A percentile compares a stretch with the other conserved stretches of the same genome.
phyloP scores from a whole-genome alignment of 345 rosid species.

The Corchorus capsularis region DNA sequence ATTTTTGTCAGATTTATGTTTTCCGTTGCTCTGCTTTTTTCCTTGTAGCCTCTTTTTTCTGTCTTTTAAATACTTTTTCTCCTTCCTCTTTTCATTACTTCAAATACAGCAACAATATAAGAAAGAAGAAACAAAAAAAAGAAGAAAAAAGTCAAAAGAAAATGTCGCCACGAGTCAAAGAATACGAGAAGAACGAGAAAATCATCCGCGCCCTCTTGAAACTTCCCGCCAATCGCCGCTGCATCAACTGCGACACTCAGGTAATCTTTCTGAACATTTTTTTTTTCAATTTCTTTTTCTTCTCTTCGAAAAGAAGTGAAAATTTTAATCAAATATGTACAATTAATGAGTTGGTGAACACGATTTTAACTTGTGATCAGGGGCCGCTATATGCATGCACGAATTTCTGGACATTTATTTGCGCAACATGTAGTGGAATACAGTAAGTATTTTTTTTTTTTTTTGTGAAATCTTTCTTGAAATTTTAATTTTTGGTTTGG shows the following conservation, averaged over 20 bases:
- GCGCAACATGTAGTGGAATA: conserved; percentile 91
- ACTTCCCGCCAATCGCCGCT: conserved; percentile 15
- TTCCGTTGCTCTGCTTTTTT: neutral
- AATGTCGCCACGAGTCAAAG: neutral
- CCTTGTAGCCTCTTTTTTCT: neutral
- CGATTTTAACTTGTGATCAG: conserved; percentile 40
- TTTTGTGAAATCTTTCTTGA: neutral
- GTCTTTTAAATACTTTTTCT: neutral
- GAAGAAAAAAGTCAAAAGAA: neutral
- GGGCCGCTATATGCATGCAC: conserved; percentile 94
- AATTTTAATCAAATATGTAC: neutral
- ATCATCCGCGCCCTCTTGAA: conserved; percentile 15
- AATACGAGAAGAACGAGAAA: conserved; percentile 16
- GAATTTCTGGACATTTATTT: conserved; percentile 86
- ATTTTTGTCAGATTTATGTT: neutral
- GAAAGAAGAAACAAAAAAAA: neutral
- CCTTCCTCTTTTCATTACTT: no score
- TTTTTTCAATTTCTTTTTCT: neutral
- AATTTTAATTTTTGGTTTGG: neutral
- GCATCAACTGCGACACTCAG: conserved; percentile 9
- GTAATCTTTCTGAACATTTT: neutral
- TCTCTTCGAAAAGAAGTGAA: no score
- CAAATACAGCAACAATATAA: neutral
- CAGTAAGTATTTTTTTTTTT: conserved; percentile 58
- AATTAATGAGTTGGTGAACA: neutral